Base-by-base conservation (phyloP, 1,284 basidiomycete species). In the Naganishia sp. region DNA sequence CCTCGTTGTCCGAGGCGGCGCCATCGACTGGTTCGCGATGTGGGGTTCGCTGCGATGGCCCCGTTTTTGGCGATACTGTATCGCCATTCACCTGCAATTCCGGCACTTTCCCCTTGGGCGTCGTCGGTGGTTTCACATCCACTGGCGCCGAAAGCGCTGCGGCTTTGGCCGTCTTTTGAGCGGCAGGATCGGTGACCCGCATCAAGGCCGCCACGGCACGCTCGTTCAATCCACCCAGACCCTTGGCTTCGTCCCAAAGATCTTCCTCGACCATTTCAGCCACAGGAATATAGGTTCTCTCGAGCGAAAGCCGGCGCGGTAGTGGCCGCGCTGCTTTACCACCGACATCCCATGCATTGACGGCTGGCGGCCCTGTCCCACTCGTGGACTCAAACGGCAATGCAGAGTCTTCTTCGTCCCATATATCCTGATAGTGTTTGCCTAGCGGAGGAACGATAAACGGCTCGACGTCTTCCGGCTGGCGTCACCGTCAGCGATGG, bases 361-460 rank as follows among this genome's bases (percentile, higher is more conserved):
- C 48, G 1, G 57, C 48, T 33, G 57, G 57, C 10, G 57, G 57
- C 6, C 57, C 57, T 0, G 57, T 28, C 33, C 48, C 21, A n/a
- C 36, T 52, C 6, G 86, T n/a, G 82, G 69, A 7, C 2, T 48
- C 48, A 39, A 66, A 66, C n/a, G 65, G 65, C 43, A 66, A 21
- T 1, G 48, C 84, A 18, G 55, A 83, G 76, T 97, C 94, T 75
- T 93, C 88, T 70, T 95, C 92, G 69, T 93, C 92, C 94, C 94
- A 97, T 1, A 88, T 82, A 63, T 94, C 89, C 31, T 86, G 83
- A 75, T 96, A 98, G 80, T 94, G 93, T 70, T 87, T 83, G 7
- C 94, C 95, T 0, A 95, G 84, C 66, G 88, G 86, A 7, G 94
- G 94, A 79, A 95, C 86, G 49, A 91, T 81, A 73, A 87, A 95